phyloP scores from a whole-genome alignment of 805 yeast genomes.

The Schizosaccharomyces osmophilus region DNA sequence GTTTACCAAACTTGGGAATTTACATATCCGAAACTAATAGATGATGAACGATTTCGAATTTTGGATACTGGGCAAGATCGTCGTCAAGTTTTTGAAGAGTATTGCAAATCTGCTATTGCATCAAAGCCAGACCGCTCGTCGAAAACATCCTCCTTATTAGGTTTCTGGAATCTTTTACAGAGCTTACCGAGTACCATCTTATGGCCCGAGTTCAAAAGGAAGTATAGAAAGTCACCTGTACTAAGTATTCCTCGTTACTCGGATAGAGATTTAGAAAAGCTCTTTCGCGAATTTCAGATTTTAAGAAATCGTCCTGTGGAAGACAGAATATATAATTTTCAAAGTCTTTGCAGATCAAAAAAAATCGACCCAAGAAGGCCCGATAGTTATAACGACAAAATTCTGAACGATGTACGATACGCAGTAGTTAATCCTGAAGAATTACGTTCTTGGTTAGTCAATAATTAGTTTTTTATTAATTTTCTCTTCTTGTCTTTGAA shows the following conservation, averaged over 20 bases:
- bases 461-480: background rate
- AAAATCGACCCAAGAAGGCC: background rate
- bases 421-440: background rate
- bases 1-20: background rate
- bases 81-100: background rate
- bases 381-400: background rate
- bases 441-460: background rate
- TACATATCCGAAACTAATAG: constrained; percentile 22
- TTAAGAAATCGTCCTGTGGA: background rate
- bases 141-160: constrained; percentile 7
- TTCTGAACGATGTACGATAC: background rate
- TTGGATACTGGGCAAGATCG: constrained; percentile 45
- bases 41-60: constrained; percentile 39
- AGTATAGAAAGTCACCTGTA: constrained; percentile 12
- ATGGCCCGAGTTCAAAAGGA: constrained; percentile 20
- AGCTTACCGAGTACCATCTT: constrained; percentile 11
- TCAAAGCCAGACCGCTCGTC: background rate
- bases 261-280: constrained; percentile 17
- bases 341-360: background rate
- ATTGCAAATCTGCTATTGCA: background rate
- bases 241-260: constrained; percentile 10
- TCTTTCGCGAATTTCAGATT: constrained; percentile 16
- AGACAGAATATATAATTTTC: background rate
- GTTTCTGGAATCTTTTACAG: constrained; percentile 14
- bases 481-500: background rate